Evolutionary conservation across 805 yeast species (phyloP).

Genomic region (Sugiyamaella qingdaonensis): DNA sequence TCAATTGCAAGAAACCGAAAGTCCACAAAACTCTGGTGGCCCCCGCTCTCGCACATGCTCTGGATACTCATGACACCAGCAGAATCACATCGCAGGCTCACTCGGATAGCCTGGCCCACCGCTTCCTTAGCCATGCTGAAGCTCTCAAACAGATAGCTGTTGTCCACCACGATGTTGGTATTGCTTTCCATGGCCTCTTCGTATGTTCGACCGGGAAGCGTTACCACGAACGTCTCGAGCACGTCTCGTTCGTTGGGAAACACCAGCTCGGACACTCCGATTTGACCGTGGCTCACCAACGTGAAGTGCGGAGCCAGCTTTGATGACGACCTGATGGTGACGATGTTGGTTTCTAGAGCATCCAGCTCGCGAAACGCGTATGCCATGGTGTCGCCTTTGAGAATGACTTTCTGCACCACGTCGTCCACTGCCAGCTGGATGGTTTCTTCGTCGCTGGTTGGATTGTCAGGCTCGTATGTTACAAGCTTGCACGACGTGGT

Average conservation of each 20-base stretch:
- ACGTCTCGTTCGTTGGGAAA: conserved; percentile 61
- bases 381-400: conserved; percentile 49
- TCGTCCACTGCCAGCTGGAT: conserved; percentile 43
- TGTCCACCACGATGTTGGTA: conserved; percentile 23
- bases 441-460: conserved; percentile 29
- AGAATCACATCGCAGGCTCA: conserved; percentile 52
- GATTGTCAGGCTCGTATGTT: conserved; percentile 36
- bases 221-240: conserved; percentile 53
- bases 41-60: conserved; percentile 37
- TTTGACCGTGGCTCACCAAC: conserved; percentile 66
- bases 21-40: conserved; percentile 29
- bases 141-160: conserved; percentile 44
- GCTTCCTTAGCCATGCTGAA: conserved; percentile 49
- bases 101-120: conserved; percentile 46
- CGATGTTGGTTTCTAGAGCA: conserved; percentile 49
- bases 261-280: conserved; percentile 64
- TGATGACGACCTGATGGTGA: conserved; percentile 36
- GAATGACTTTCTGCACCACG: conserved; percentile 47
- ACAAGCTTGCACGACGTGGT: conserved; percentile 55
- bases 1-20: conserved; percentile 25
- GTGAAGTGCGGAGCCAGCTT: conserved; percentile 38
- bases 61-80: conserved; percentile 47
- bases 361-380: conserved; percentile 54
- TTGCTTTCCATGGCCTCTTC: conserved; percentile 25
- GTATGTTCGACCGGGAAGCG: conserved; percentile 25